phyloP scores from a whole-genome alignment of 1,284 basidiomycete species.

The Cryptococcus maquisensis region DNA sequence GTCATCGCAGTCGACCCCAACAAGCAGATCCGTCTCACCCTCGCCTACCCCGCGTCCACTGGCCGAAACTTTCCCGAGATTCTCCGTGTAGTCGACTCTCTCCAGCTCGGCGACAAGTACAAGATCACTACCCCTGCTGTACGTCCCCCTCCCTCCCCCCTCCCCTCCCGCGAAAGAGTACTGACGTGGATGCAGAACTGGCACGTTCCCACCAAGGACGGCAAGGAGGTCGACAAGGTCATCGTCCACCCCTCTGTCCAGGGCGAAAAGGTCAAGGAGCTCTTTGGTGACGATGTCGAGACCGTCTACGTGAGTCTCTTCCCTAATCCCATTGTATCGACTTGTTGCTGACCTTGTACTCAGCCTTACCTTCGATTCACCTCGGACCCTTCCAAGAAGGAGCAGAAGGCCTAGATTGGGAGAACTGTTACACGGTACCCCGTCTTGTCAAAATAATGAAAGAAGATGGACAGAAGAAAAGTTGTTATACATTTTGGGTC shows the following conservation, averaged over 20 bases:
- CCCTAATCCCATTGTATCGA: too few relatives aligned
- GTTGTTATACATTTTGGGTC: too few relatives aligned
- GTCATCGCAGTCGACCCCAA: conserved; percentile 66
- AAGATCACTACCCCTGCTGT: conserved; percentile 29
- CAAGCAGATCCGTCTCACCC: conserved; percentile 80
- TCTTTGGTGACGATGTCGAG: conserved; percentile 52
- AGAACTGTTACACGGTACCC: neutral
- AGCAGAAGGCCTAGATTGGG: neutral
- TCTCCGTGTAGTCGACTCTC: conserved; percentile 74
- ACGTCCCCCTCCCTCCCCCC: neutral
- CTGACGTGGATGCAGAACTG: neutral
- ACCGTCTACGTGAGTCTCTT: conserved; percentile 47
- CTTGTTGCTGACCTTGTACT: too few relatives aligned
- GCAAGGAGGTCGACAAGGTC: conserved; percentile 88
- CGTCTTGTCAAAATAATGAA: neutral
- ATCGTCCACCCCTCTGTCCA: conserved; percentile 87
- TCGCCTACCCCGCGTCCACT: conserved; percentile 85
- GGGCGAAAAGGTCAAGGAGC: conserved; percentile 79
- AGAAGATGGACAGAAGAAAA: neutral
- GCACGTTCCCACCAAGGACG: conserved; percentile 53
- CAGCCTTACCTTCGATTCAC: conserved; percentile 55
- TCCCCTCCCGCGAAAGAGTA: conserved; percentile 39
- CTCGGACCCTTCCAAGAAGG: conserved; percentile 41
- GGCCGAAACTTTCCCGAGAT: conserved; percentile 72
- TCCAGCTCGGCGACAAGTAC: conserved; percentile 92